Evolutionary conservation across 352 stramenopile species (phyloP).

Genomic region (Pythium scleroteichum): DNA sequence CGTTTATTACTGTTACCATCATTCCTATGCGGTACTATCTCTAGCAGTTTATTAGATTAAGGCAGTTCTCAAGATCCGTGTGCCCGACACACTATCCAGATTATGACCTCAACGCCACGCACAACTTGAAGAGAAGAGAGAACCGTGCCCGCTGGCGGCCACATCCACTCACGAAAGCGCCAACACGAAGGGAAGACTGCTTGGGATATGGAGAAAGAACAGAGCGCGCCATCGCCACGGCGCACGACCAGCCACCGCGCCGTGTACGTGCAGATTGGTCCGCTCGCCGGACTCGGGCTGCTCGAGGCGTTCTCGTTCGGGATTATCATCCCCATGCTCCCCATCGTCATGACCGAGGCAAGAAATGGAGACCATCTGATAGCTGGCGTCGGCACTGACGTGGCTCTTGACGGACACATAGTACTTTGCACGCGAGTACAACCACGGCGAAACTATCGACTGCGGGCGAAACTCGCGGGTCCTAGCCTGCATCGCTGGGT

Average conservation of each 20-base stretch:
- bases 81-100: too few relatives aligned
- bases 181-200: constrained; percentile 1
- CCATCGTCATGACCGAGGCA: constrained; percentile 72
- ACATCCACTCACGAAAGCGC: neutral
- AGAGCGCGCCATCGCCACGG: neutral
- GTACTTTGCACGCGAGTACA: constrained; percentile 75
- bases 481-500: constrained; percentile 63
- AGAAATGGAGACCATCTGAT: neutral
- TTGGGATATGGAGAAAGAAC: neutral
- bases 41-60: too few relatives aligned
- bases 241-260: constrained; percentile 2
- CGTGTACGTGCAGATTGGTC: constrained; percentile 36
- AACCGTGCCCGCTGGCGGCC: neutral
- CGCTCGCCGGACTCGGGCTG: constrained; percentile 50
- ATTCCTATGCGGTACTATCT: too few relatives aligned
- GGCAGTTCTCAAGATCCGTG: too few relatives aligned
- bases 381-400: neutral
- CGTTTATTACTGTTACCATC: constrained; percentile 1
- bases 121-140: neutral
- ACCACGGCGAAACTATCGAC: constrained; percentile 48
- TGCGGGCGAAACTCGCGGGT: constrained; percentile 47
- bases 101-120: too few relatives aligned
- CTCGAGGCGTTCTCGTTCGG: constrained; percentile 63
- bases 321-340: constrained; percentile 65
- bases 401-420: constrained; percentile 14